Base-by-base conservation (phyloP, 2,329 filamentous ascomycete genomes). In the Trichoderma lentiforme region DNA sequence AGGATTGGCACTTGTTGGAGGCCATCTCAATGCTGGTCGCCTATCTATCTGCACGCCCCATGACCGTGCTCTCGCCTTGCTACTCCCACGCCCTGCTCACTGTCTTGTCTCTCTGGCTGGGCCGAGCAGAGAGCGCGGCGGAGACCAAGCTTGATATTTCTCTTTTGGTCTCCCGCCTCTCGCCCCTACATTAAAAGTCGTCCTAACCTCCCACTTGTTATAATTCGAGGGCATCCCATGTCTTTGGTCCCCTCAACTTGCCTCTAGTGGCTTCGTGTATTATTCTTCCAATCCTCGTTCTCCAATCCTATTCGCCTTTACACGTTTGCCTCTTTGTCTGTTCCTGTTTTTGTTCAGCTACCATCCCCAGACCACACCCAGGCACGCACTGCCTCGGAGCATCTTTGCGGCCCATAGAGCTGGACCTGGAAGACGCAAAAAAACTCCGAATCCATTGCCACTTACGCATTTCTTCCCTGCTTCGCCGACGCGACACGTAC, bases 211-310 rank as follows among this genome's bases (percentile, higher is more conserved):
- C 67, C 67, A 60, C 67, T 63, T 70, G 57, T 62, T 70, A 70
- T 70, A 70, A 70, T 70, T 70, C 67, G 67, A 70, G 57, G 43
- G 18, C 57, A 62, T 70, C 67, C 67, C 67, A 70, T 70, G 67
- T 62, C 67, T 56, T 70, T 28, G 58, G 47, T 70, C 67, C 56
- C 65, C 30, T 71, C 53, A 28, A 71, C 63, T 34, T 67, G 43
- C 47, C 28, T 67, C 63, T 67, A 71, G 64, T 34, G 70, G 63
- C 70, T 60, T 62, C 63, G 70, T 71, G 70, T 67, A 71, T 39
- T 56, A 71, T 71, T 68, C 53, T 61, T 71, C 53, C 11, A 60
- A 39, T 51, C 53, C 53, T 47, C 64, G 61, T 66, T 65, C 70
- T 66, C 53, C 67, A 64, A 58, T 71, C 70, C 53, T 60, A 58